These are phyloP conservation scores for Geum urbanum DNA, from an alignment of 306 rosid genomes.

Conservation along the genomic window DNA sequence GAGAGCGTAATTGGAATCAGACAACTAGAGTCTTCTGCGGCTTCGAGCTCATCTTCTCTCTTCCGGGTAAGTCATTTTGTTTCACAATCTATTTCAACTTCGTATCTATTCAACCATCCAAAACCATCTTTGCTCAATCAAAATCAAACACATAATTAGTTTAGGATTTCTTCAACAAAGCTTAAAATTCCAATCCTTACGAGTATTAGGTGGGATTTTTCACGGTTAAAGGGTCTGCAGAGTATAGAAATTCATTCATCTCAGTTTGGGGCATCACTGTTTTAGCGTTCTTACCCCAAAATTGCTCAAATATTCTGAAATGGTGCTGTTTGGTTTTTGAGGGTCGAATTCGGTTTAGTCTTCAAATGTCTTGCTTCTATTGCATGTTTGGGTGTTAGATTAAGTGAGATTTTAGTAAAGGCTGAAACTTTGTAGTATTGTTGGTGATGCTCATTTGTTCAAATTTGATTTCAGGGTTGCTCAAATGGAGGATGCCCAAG, in stretches of 20 bases:
- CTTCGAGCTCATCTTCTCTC: background rate
- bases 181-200: background rate
- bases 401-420: background rate
- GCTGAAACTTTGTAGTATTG: background rate
- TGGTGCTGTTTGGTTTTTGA: background rate
- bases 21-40: background rate
- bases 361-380: background rate
- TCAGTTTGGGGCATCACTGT: background rate
- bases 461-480: constrained; percentile 35
- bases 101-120: background rate
- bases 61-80: background rate
- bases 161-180: background rate
- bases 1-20: background rate
- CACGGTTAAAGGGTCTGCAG: background rate
- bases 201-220: background rate
- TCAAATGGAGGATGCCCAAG: constrained; percentile 61
- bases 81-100: background rate
- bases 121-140: background rate
- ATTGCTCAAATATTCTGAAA: background rate
- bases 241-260: background rate
- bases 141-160: background rate
- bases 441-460: background rate
- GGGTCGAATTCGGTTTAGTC: constrained; percentile 2
- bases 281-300: background rate
- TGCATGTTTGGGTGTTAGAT: background rate